Base-by-base conservation (phyloP, 1,139 yeast genomes). In the Zygosaccharomyces sapae region DNA sequence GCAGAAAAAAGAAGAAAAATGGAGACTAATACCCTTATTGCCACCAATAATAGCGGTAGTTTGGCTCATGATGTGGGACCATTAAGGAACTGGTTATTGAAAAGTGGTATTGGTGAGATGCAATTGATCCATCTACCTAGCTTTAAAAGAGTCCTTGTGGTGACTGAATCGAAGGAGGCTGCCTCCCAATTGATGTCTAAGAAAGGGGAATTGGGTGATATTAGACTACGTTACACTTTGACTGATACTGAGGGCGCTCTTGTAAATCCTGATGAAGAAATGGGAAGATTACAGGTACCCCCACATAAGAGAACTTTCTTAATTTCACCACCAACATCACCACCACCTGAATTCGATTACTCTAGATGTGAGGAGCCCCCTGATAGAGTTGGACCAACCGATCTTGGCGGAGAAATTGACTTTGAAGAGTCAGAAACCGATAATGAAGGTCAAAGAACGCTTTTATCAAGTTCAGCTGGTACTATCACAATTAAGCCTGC, bases 321-420 rank as follows among this genome's bases (percentile, higher is more conserved):
- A 41, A 64, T 70, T 5, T 69, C 73, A 1, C 74, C 74, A 5
- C 74, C 74, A 12, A 62, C 68, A 4, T 70, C 74, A 7, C 74
- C 74, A 1, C 72, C 73, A 3, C 64, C 68, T 2, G 73, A 56
- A 29, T 70, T 70, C 48, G 68, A 69, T 47, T 70, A 62, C 50
- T 57, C 66, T 4, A 57, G 58, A 35, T 58, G 60, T 22, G 74
- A 70, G 50, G 72, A 67, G 29, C 61, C 60, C 6, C 74, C 74
- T 22, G 8, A 42, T 25, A 27, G 44, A 27, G 13, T 12, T 36
- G 39, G 19, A 39, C 39, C 35, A 19, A 10, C 42, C 31, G 27
- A 4, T 27, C n/a, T 12, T 5, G 10, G 31, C n/a, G 31, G n/a
- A 10, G 12, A 4, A 27, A 27, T 3, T 27, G 31, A 10, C n/a